Evolutionary conservation across 1,284 basidiomycete species (phyloP).

Genomic region (Irpex rosettiformis): DNA sequence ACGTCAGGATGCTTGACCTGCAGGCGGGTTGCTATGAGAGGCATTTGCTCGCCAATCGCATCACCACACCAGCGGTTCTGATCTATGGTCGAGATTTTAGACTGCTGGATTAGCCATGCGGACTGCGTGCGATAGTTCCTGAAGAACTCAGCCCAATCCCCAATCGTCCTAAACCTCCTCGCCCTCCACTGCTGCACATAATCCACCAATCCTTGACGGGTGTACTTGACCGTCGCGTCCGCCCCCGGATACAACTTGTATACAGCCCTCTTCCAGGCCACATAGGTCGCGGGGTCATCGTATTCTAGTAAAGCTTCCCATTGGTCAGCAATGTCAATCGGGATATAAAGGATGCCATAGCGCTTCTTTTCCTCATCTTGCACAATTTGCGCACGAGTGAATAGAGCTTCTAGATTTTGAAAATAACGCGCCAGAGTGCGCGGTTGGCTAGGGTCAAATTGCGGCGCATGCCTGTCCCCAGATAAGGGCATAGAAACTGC

Average conservation of each 20-base stretch:
- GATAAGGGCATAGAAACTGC: slow-evolving; percentile 6
- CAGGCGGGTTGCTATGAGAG: not conserved
- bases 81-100: slow-evolving; percentile 7
- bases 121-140: slow-evolving; percentile 11
- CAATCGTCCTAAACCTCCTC: slow-evolving; percentile 5
- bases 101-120: slow-evolving; percentile 5
- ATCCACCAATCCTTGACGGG: slow-evolving; percentile 2
- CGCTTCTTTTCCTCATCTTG: slow-evolving; percentile 6
- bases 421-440: slow-evolving; percentile 13
- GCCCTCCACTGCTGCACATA: not conserved
- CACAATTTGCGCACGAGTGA: not conserved
- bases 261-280: slow-evolving; percentile 2
- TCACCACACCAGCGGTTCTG: slow-evolving; percentile 10
- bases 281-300: not conserved
- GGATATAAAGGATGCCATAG: slow-evolving; percentile 5
- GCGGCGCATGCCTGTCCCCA: slow-evolving; percentile 9
- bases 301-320: slow-evolving; percentile 6
- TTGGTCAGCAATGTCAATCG: slow-evolving; percentile 6
- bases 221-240: slow-evolving; percentile 7
- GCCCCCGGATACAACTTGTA: slow-evolving; percentile 13
- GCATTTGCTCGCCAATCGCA: slow-evolving; percentile 1
- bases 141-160: slow-evolving; percentile 9
- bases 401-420: slow-evolving; percentile 12
- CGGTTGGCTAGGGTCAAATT: slow-evolving; percentile 8
- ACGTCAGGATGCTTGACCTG: slow-evolving; percentile 13